phyloP scores from a whole-genome alignment of 345 rosid species.

The Excoecaria cochinchinensis region DNA sequence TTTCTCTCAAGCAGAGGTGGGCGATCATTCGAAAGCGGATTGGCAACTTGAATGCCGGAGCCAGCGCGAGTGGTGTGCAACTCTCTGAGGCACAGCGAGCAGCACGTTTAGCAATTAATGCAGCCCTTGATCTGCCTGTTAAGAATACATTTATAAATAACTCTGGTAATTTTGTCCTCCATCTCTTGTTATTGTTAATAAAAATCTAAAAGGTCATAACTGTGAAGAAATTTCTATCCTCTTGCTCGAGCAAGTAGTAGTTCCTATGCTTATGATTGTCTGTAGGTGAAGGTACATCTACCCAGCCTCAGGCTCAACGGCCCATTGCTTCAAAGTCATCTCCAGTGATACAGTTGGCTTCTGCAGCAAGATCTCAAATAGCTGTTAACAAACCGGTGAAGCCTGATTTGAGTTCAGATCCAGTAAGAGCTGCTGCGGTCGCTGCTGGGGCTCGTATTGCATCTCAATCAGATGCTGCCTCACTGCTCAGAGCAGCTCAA shows the following conservation, averaged over 20 bases:
- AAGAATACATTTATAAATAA: conserved; percentile 40
- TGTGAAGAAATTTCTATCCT: neutral
- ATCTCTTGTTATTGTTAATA: conserved; percentile 14
- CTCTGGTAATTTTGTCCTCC: conserved; percentile 33
- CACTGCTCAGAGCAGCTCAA: conserved; percentile 57
- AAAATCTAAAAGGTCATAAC: neutral
- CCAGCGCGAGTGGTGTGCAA: conserved; percentile 42
- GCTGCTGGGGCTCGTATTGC: conserved; percentile 81
- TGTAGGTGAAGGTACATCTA: conserved; percentile 36
- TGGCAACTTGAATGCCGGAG: conserved; percentile 33
- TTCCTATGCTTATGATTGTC: neutral
- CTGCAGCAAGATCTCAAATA: conserved; percentile 45
- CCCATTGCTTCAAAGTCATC: conserved; percentile 34
- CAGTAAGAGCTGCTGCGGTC: conserved; percentile 71
- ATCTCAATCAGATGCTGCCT: conserved; percentile 50
- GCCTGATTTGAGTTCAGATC: conserved; percentile 44
- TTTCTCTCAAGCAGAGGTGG: conserved; percentile 69
- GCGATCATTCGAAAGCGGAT: conserved; percentile 46
- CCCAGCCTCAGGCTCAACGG: conserved; percentile 45
- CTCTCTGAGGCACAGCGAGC: conserved; percentile 74
- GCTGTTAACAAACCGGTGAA: conserved; percentile 36
- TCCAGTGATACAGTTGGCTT: conserved; percentile 26
- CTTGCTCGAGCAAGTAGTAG: neutral
- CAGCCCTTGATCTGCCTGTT: conserved; percentile 66
- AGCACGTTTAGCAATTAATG: conserved; percentile 70